Percentiles rank a stretch among this genome's conserved stretches.
Evolutionary conservation across 306 rosid genomes (phyloP).

Genomic region (Psophocarpus tetragonolobus): DNA sequence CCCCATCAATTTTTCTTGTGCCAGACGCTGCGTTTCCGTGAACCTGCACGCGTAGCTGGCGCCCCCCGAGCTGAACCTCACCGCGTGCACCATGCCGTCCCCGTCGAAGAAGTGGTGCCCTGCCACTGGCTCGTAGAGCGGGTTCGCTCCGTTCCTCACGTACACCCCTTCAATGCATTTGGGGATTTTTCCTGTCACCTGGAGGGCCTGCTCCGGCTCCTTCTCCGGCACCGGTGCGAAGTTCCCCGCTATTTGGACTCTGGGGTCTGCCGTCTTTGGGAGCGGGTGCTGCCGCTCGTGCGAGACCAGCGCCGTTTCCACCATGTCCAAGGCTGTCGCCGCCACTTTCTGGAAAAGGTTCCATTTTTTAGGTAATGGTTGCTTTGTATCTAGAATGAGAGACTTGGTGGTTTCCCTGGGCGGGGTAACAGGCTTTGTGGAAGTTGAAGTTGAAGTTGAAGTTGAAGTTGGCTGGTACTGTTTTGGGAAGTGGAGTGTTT

Average conservation of each 20-base stretch:
- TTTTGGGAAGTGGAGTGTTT: slow-evolving; percentile 61
- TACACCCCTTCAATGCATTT: slow-evolving; percentile 78
- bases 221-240: slow-evolving; percentile 89
- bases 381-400: neutral
- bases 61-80: slow-evolving; percentile 48
- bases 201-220: slow-evolving; percentile 42
- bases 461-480: slow-evolving; percentile 35
- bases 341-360: slow-evolving; percentile 62
- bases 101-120: slow-evolving; percentile 99
- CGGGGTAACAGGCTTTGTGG: neutral
- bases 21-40: slow-evolving; percentile 75
- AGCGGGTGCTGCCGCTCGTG: slow-evolving; percentile 62
- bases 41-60: slow-evolving; percentile 82
- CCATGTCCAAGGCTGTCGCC: slow-evolving; percentile 59
- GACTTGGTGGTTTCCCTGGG: neutral
- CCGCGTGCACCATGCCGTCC: slow-evolving; percentile 96
- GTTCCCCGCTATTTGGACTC: slow-evolving; percentile 88
- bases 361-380: slow-evolving; percentile 37
- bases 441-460: neutral
- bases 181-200: slow-evolving; percentile 68
- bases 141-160: slow-evolving; percentile 94
- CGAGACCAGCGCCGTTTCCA: slow-evolving; percentile 56
- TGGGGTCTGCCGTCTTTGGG: slow-evolving; percentile 90
- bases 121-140: slow-evolving; percentile 73
- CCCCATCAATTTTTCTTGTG: slow-evolving; percentile 70